Evolutionary conservation across 352 stramenopile genomes (phyloP), one percentile per base, ranked within the genome.

Genomic region (Phytopythium litorale): DNA sequence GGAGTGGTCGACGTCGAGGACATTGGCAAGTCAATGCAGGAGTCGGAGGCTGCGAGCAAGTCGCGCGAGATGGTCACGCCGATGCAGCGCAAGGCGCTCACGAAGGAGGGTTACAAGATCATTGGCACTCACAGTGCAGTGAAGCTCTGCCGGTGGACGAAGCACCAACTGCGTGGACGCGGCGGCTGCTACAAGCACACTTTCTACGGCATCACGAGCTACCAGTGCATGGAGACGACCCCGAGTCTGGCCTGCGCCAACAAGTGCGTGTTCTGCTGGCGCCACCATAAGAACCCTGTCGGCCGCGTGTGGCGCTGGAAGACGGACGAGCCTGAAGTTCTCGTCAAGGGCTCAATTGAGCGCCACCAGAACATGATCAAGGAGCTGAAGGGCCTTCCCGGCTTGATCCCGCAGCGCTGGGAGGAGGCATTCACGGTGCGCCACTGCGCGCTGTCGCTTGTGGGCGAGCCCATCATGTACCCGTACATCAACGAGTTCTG

Each of bases 381-480:
- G 79, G 91, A 98, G 73, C 79, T 97, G 19, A 98, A 97, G 74
- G 95, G 95, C 18, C 88, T 99, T 61, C 95, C 95, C 13, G 97
- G 97, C 8, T 81, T 99, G 30, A 96, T 98, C 63, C 82, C 86
- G 66, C 82, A 98, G 52, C 88, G 97, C 35, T 98, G 96, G 88
- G 71, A 97, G 38, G 96, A 98, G 57, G 97, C 97, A 3, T 97
- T 98, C 74, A 98, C 88, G 3, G 94, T 99, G 32, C 78, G 86
- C 46, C 97, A 99, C 74, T 99, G 97, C 69, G 97, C 97, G 15
- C 76, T 99, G n/a, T 98, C 89, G 59, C 78, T 99, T 12, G 96
- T 99, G n/a, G 96, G 97, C 16, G 96, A 99, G 66, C 96, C 97
- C 28, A 99, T 99, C 66, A 99, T 99, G 97, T 99, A 99, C 71